phyloP scores from a whole-genome alignment of 1,284 basidiomycete genomes.

The Cystobasidium sp. region DNA sequence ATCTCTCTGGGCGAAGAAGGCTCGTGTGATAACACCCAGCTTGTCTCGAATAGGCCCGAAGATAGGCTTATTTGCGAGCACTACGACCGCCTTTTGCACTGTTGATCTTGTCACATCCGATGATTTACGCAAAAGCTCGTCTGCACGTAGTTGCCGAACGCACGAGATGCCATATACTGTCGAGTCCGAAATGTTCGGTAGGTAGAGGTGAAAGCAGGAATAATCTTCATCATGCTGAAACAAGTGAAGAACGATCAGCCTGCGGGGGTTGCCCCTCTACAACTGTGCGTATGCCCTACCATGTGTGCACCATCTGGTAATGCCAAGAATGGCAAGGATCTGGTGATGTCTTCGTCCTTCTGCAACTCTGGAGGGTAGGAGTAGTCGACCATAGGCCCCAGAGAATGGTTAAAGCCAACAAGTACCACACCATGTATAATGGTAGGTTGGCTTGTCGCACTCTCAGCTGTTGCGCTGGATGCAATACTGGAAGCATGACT shows the following conservation, averaged over 20 bases:
- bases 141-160: slow-evolving; percentile 89
- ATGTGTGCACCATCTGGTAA: slow-evolving; percentile 96
- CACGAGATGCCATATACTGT: slow-evolving; percentile 97
- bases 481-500: slow-evolving; percentile 14
- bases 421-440: slow-evolving; percentile 44
- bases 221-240: slow-evolving; percentile 88
- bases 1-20: slow-evolving; percentile 87
- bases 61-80: slow-evolving; percentile 64
- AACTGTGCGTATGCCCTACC: slow-evolving; percentile 60
- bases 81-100: slow-evolving; percentile 97
- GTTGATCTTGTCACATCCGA: slow-evolving; percentile 91
- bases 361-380: slow-evolving; percentile 66
- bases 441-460: slow-evolving; percentile 2
- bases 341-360: slow-evolving; percentile 77
- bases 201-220: slow-evolving; percentile 85
- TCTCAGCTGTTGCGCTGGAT: slow-evolving; percentile 1
- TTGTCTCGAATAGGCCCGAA: slow-evolving; percentile 68
- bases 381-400: slow-evolving; percentile 89
- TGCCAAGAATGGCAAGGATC: slow-evolving; percentile 92
- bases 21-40: slow-evolving; percentile 91
- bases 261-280: no score
- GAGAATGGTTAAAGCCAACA: slow-evolving; percentile 56
- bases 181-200: slow-evolving; percentile 56
- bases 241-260: background rate
- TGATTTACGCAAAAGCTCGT: slow-evolving; percentile 77